A percentile compares a stretch with the other conserved stretches of the same genome.
Conservation (phyloP, 176 grass and related monocot genomes). For the Pontederia crassipes region DNA sequence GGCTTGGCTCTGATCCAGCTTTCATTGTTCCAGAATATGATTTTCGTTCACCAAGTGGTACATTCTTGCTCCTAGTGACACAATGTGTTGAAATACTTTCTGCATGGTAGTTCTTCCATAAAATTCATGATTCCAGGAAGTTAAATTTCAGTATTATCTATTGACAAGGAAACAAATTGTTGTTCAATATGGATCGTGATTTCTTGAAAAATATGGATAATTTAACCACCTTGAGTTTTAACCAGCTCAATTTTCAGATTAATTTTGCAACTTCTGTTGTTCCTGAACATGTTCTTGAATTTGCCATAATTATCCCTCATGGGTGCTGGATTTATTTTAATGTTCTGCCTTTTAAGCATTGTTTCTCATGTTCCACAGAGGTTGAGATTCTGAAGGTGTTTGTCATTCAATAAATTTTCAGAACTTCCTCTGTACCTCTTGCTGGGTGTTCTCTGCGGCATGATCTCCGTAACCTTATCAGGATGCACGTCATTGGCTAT, state of each 20-base stretch:
- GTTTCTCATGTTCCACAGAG: constrained; percentile 40
- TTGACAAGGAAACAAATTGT: too few relatives aligned
- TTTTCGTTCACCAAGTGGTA: constrained; percentile 92
- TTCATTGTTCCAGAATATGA: constrained; percentile 86
- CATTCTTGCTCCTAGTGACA: neutral
- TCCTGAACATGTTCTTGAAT: neutral
- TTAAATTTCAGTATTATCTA: too few relatives aligned
- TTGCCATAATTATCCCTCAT: neutral
- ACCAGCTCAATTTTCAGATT: neutral
- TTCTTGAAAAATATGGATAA: too few relatives aligned
- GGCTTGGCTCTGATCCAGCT: constrained; percentile 78
- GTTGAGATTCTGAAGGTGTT: constrained; percentile 48
- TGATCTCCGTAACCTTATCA: constrained; percentile 63
- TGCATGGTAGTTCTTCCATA: too few relatives aligned
- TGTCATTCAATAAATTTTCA: constrained; percentile 63
- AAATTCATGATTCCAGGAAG: too few relatives aligned
- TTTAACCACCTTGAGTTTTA: too few relatives aligned
- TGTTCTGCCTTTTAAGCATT: constrained; percentile 30
- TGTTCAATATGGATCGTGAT: too few relatives aligned
- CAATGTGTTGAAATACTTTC: neutral
- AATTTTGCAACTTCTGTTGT: neutral
- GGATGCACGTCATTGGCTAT: constrained; percentile 59
- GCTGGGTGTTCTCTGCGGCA: constrained; percentile 73
- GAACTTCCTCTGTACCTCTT: constrained; percentile 96
- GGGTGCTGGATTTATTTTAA: neutral